Evolutionary conservation across 306 rosid genomes (phyloP).

Genomic region (apple (Malus domestica)): DNA sequence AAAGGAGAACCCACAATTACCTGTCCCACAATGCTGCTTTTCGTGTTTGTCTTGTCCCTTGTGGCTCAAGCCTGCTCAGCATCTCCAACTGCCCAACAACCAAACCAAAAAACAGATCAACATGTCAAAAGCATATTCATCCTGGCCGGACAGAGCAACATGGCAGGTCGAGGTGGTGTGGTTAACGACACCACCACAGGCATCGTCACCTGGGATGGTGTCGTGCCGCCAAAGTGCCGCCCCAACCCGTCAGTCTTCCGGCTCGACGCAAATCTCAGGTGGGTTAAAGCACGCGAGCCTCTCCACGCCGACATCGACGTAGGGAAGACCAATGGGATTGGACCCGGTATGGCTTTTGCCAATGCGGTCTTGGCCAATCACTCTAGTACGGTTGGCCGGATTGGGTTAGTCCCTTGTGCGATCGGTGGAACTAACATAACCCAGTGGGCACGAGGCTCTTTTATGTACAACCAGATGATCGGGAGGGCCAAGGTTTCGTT

Average conservation of each 20-base stretch:
- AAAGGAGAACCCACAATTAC: neutral
- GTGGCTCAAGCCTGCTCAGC: constrained; percentile 7
- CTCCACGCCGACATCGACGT: constrained; percentile 49
- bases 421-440: constrained; percentile 36
- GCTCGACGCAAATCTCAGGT: constrained; percentile 37
- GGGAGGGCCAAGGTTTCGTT: constrained; percentile 41
- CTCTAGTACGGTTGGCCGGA: neutral
- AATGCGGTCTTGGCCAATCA: constrained; percentile 9
- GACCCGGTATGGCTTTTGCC: constrained; percentile 43
- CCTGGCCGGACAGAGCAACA: constrained; percentile 96
- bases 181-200: constrained; percentile 21
- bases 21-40: constrained; percentile 8
- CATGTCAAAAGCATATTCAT: constrained; percentile 39
- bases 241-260: constrained; percentile 38
- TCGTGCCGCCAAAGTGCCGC: constrained; percentile 41
- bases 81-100: neutral
- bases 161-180: constrained; percentile 91
- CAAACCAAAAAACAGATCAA: neutral
- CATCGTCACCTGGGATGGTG: constrained; percentile 48
- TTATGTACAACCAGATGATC: constrained; percentile 51
- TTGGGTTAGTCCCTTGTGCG: constrained; percentile 42
- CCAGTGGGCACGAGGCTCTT: constrained; percentile 31
- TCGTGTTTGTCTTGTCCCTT: constrained; percentile 7
- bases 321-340: constrained; percentile 24
- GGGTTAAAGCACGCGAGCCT: constrained; percentile 74